These are phyloP conservation scores for Pythium coloratum DNA, from an alignment of 352 stramenopile genomes.

Conservation along the genomic window DNA sequence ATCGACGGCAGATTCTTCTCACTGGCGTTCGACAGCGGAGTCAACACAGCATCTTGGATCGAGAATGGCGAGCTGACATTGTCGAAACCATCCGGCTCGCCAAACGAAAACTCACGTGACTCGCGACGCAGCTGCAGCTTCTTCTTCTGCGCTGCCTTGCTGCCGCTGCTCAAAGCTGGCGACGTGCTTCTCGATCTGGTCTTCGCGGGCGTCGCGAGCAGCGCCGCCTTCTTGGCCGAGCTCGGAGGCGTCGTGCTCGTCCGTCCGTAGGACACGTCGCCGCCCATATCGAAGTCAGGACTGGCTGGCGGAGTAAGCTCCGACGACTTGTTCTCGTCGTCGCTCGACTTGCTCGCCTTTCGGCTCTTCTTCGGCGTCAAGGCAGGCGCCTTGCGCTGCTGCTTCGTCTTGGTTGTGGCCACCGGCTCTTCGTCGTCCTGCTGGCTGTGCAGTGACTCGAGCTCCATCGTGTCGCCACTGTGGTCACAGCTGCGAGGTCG, in stretches of 20 bases:
- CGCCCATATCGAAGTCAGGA: slow-evolving; percentile 5
- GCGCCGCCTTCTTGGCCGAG: slow-evolving; percentile 1
- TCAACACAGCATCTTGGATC: slow-evolving; percentile 58
- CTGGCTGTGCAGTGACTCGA: slow-evolving; percentile 26
- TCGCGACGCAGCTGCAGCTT: slow-evolving; percentile 22
- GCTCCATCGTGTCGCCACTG: slow-evolving; percentile 24
- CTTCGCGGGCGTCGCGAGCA: slow-evolving; percentile 3
- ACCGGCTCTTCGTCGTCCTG: slow-evolving; percentile 2
- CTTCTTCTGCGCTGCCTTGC: slow-evolving; percentile 27
- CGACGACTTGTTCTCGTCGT: slow-evolving; percentile 3
- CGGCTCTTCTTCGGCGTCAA: slow-evolving; percentile 7
- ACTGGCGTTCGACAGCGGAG: slow-evolving; percentile 69
- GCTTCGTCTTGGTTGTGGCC: background rate
- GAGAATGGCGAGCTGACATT: slow-evolving; percentile 56
- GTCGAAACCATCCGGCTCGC: slow-evolving; percentile 18
- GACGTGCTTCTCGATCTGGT: slow-evolving; percentile 5
- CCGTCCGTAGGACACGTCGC: slow-evolving; percentile 20
- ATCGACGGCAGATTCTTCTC: slow-evolving; percentile 61
- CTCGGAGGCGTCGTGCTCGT: slow-evolving; percentile 2
- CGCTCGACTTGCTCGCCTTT: background rate
- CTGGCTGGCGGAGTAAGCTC: slow-evolving; percentile 1
- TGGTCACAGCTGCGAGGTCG: background rate
- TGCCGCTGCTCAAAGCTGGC: slow-evolving; percentile 11
- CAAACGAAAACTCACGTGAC: slow-evolving; percentile 37
- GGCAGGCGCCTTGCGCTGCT: background rate